A percentile compares a stretch with the other conserved stretches of the same genome.
Evolutionary conservation across 352 stramenopile species (phyloP).

Genomic region (Globisporangium cylindrosporum): DNA sequence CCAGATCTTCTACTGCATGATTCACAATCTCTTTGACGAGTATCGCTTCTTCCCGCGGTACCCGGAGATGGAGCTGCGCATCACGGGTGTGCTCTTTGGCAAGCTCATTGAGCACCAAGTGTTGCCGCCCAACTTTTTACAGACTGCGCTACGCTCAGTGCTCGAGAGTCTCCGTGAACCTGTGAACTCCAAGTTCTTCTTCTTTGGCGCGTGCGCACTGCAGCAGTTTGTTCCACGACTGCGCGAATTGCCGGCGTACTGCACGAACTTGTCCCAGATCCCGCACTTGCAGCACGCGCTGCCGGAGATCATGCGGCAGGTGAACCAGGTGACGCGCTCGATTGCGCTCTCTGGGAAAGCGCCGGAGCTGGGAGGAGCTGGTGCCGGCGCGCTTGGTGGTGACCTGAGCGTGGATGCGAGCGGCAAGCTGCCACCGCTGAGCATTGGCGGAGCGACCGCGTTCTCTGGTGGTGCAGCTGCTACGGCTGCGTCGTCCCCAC

Average conservation of each 20-base stretch:
- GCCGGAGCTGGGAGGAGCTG: constrained; percentile 5
- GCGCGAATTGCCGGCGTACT: constrained; percentile 97
- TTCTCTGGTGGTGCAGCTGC: constrained; percentile 20
- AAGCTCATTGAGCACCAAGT: constrained; percentile 98
- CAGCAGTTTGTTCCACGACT: constrained; percentile 97
- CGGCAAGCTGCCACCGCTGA: constrained; percentile 21
- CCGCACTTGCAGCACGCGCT: constrained; percentile 94
- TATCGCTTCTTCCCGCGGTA: constrained; percentile 99
- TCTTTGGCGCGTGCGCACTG: constrained; percentile 97
- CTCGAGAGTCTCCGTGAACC: constrained; percentile 96
- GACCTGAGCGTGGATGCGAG: constrained; percentile 15
- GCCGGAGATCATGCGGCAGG: constrained; percentile 88
- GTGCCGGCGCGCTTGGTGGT: not conserved
- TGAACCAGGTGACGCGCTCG: constrained; percentile 77
- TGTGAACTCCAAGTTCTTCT: constrained; percentile 98
- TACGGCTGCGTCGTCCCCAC: constrained; percentile 16
- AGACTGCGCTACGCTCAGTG: constrained; percentile 97
- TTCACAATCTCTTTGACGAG: constrained; percentile 99
- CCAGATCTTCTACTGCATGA: constrained; percentile 99
- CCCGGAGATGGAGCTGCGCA: constrained; percentile 98
- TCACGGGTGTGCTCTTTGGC: constrained; percentile 98
- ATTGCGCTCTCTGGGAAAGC: constrained; percentile 41
- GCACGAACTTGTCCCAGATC: constrained; percentile 97
- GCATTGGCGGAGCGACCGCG: constrained; percentile 22
- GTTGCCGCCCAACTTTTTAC: constrained; percentile 96